Base-by-base conservation (phyloP, 2,329 filamentous ascomycete species). In the Exophiala alcalophila region DNA sequence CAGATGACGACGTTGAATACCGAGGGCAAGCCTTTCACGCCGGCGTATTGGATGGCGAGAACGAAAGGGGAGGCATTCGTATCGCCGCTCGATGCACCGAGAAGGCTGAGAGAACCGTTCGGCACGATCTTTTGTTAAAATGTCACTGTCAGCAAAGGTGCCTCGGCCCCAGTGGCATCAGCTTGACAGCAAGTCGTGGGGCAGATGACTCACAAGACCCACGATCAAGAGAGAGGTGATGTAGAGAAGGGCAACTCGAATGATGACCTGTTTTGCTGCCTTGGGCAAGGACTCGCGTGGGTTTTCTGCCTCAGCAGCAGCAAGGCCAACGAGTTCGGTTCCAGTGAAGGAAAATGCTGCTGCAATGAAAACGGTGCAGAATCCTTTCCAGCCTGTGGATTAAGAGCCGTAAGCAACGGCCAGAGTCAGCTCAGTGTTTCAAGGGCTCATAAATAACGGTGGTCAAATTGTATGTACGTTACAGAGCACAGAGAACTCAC, bases 1-100 rank as follows among this genome's bases (percentile, higher is more conserved):
- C 90, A 5, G 87, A 94, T 3, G 87, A 84, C 88, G n/a, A 80
- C 81, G 65, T 97, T 96, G 84, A 96, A 94, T 38, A 95, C 76
- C 0, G 85, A 90, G 2, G 88, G 87, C 2, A 95, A 76, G 3
- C 84, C 82, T 29, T 78, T 70, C 57, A 96, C 94, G 5, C 86
- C 84, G 1, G 89, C 87, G 50, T 88, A 84, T 54, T 84, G 72
- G 57, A 95, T 94, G 50, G 90, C 87, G 57, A 96, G 92, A 56
- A 96, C 90, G 62, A 96, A 96, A 2, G 91, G 90, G 3, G 88
- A 94, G 1, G 87, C 84, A 19, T 80, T 78, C 28, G 83, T 78
- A 60, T 89, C 79, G 35, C 76, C 77, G 12, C 71, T 70, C 39
- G 70, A 75, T n/a, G 64, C 68, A 1, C 86, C 69, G 1, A 95